Evolutionary conservation across 306 rosid species (phyloP), one percentile per base, ranked within the genome.

Genomic region (Gleditsia sinensis): DNA sequence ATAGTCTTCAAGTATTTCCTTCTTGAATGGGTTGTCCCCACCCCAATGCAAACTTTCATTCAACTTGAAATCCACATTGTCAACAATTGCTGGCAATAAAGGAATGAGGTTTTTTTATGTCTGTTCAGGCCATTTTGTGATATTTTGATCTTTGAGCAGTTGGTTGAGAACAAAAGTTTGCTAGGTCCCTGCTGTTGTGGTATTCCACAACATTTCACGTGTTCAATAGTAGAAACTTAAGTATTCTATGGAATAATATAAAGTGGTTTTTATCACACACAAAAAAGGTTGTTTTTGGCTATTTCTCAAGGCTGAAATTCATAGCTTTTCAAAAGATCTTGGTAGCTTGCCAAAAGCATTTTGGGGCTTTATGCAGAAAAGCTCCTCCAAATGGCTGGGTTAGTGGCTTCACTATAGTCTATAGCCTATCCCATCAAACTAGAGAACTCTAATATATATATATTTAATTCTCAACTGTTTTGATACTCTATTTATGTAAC

Each of bases 51-150:
- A 6, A 69, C 50, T 34, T 32, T 23, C 25, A 34, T 28, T 58
- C 23, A 13, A 57, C 40, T 57, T 51, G 57, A 51, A 51, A 27
- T 36, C n/a, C n/a, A n/a, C n/a, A n/a, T n/a, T n/a, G n/a, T n/a
- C n/a, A n/a, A n/a, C n/a, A n/a, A n/a, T n/a, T 34, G 54, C 65
- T 70, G n/a, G 54, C 56, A 70, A 70, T 37, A 36, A 63, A 36
- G 65, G 5, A 55, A 36, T 53, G 40, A 25, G 10, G 27, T 36
- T 48, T 32, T 13, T 1, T 30, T 68, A 32, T 32, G 6, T 4
- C 13, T 30, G 30, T 27, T 1, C 43, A 34, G 25, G 59, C 45
- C 8, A 4, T 19, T 67, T 33, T 28, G 6, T 68, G 32, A 49
- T 48, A 32, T 4, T 68, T 68, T 49, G 59, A 43, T 66, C 25